phyloP scores from a whole-genome alignment of 1,284 basidiomycete genomes.

The Fistulina hepatica region DNA sequence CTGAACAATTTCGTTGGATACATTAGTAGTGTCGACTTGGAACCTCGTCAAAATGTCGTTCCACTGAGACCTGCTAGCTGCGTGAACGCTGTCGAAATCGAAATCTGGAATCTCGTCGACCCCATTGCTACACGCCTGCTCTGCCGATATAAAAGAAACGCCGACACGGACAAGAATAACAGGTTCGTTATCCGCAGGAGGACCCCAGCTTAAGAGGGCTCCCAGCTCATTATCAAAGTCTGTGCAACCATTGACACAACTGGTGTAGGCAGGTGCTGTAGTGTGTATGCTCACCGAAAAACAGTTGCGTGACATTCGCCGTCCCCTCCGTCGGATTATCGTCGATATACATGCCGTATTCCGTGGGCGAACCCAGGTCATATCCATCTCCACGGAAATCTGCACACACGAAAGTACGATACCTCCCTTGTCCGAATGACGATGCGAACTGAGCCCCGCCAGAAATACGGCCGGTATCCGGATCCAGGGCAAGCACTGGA shows the following conservation, averaged over 20 bases:
- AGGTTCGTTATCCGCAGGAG: constrained; percentile 16
- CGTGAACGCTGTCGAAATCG: constrained; percentile 38
- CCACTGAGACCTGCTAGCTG: constrained; percentile 38
- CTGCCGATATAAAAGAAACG: constrained; percentile 48
- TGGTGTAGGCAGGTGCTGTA: no score
- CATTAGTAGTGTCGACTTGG: constrained; percentile 39
- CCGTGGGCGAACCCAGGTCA: constrained; percentile 30
- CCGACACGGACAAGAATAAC: constrained; percentile 44
- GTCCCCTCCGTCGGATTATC: constrained; percentile 38
- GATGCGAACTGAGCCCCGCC: constrained; percentile 31
- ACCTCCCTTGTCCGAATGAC: constrained; percentile 37
- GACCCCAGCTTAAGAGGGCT: constrained; percentile 29
- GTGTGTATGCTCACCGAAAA: constrained; percentile 28
- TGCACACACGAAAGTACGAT: constrained; percentile 47
- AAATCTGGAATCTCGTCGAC: constrained; percentile 51
- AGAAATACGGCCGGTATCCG: constrained; percentile 34
- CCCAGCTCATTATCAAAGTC: constrained; percentile 34
- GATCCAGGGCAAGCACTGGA: constrained; percentile 35
- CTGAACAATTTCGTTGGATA: constrained; percentile 36
- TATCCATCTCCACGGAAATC: constrained; percentile 49
- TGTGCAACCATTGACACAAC: constrained; percentile 10
- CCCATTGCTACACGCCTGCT: constrained; percentile 49
- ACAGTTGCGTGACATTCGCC: constrained; percentile 37
- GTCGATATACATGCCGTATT: constrained; percentile 46
- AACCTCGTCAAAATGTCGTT: constrained; percentile 44